Evolutionary conservation across 441 rosid genomes (phyloP), one percentile per base, ranked within the genome.

Genomic region (Hura crepitans): DNA sequence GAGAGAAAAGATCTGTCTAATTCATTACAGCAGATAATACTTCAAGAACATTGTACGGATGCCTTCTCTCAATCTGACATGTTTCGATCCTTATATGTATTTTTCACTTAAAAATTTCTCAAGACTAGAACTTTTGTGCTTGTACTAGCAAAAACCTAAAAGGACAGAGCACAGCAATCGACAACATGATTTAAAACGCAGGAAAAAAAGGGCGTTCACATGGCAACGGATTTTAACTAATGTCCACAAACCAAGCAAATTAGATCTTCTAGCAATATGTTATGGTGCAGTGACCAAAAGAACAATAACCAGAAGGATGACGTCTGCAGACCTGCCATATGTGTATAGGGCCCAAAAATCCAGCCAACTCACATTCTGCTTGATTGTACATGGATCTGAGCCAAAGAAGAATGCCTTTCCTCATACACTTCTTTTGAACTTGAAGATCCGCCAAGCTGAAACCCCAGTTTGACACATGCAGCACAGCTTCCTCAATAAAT

Each of bases 261-360:
- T 45, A 30, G 15, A 18, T 27, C n/a, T 53, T 23, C 51, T 62
- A 37, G n/a, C 20, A 17, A 25, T 51, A 13, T 63, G 42, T n/a
- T 25, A 23, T 62, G 61, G 9, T 12, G 31, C 67, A 49, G 30
- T 17, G 43, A 70, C 64, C 25, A 11, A 71, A 66, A 55, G 30
- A 23, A 15, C 11, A 63, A 50, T 13, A 50, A 22, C 22, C 31
- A 25, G 47, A 46, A 37, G 55, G 58, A 62, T 63, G 39, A 50
- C 30, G 62, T 23, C 45, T 22, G 37, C 83, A 74, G 49, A 87
- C 96, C 96, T 89, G 96, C 92, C 92, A 89, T 62, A 89, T 81
- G 74, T 89, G 96, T 68, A 85, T 80, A 45, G 96, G 96, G 46
- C 90, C 86, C 47, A 83, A 83, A 64, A 84, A 89, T 70, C 96